phyloP scores from a whole-genome alignment of 352 stramenopile species.

The Saprolegnia parasitica region DNA sequence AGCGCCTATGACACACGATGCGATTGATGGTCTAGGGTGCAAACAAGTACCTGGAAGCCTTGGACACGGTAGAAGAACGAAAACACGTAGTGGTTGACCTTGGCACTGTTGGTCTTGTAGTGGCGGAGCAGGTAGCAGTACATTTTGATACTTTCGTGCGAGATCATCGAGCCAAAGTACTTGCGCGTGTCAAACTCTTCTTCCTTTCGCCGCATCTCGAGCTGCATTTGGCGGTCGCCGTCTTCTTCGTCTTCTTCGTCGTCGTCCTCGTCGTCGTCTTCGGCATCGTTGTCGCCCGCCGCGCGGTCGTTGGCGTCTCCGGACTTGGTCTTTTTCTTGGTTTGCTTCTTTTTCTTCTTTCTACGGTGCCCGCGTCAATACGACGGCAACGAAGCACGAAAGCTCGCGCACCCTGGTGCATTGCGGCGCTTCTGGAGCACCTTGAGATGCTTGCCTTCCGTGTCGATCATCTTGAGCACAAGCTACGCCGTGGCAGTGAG shows the following conservation, averaged over 20 bases:
- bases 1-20: conserved; percentile 11
- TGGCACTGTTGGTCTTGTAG: conserved; percentile 72
- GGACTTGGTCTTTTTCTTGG: conserved; percentile 32
- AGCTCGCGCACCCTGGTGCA: neutral
- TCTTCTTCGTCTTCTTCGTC: conserved; percentile 75
- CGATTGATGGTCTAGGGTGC: neutral
- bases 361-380: neutral
- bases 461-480: conserved; percentile 81
- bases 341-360: conserved; percentile 37
- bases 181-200: conserved; percentile 77
- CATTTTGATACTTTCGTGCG: conserved; percentile 77
- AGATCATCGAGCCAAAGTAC: conserved; percentile 79
- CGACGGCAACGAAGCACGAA: neutral
- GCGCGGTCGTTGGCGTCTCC: conserved; percentile 21
- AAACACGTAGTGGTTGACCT: conserved; percentile 87
- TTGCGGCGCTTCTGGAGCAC: conserved; percentile 59
- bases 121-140: conserved; percentile 64
- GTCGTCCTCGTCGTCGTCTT: conserved; percentile 41
- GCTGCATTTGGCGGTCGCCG: conserved; percentile 58
- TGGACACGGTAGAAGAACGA: conserved; percentile 83
- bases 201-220: conserved; percentile 84
- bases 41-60: conserved; percentile 60
- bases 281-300: conserved; percentile 39
- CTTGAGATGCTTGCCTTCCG: conserved; percentile 73
- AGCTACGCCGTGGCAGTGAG: conserved; percentile 39